phyloP scores from a whole-genome alignment of 1,284 basidiomycete species.

The Boletus mariae region DNA sequence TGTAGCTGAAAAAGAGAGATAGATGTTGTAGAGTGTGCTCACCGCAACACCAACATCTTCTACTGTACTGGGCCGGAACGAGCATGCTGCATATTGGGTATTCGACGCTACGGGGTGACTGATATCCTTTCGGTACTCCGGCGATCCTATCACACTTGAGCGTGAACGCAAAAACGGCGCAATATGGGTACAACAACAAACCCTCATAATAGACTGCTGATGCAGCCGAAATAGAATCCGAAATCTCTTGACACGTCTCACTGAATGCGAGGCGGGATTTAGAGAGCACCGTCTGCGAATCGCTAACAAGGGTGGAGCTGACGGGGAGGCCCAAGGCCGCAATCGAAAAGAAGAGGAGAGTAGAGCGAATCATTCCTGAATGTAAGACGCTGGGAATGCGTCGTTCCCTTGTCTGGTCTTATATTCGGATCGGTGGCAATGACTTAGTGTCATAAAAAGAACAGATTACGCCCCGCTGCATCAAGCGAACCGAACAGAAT shows the following conservation, averaged over 20 bases:
- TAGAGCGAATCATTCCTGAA: constrained; percentile 3
- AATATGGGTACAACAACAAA: constrained; percentile 7
- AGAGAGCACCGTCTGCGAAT: no score
- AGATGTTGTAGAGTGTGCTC: constrained; percentile 11
- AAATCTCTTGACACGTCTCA: neutral
- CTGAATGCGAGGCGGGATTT: neutral
- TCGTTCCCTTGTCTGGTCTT: no score
- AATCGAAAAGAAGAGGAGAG: neutral
- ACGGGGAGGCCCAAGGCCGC: neutral
- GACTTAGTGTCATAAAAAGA: no score
- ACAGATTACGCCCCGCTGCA: no score
- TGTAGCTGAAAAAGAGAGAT: neutral
- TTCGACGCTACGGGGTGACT: constrained; percentile 42
- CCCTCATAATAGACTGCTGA: constrained; percentile 28
- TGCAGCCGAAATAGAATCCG: constrained; percentile 1
- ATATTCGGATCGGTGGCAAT: no score
- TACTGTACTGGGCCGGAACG: constrained; percentile 48
- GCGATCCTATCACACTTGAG: no score
- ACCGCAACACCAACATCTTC: constrained; percentile 46
- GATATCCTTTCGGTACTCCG: no score
- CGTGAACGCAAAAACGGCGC: no score
- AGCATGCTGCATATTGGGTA: constrained; percentile 40
- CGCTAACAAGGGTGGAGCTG: no score
- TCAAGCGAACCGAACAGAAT: no score
- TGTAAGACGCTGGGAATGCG: no score